Evolutionary conservation across 805 yeast species (phyloP), one percentile per base, ranked within the genome.

Genomic region (Starmerella davenportii): DNA sequence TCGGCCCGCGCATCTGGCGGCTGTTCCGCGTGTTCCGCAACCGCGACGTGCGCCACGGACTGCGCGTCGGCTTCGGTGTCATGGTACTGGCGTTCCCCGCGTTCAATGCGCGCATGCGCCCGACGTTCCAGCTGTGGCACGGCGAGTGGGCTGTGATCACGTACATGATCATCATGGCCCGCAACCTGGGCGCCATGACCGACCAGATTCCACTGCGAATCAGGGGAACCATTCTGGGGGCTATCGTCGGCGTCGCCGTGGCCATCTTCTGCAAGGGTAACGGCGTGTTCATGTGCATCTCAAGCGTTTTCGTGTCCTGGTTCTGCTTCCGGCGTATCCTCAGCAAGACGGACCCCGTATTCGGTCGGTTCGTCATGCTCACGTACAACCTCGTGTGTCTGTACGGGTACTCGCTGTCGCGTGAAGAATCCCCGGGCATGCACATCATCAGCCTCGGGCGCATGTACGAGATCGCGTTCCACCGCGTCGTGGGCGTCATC

Each of bases 91-190:
- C 84, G 0, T 47, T 69, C 0, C 72, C 81, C 39, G 92, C 92
- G 2, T 79, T 72, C 48, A 51, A 70, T 21, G 74, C 75, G 2
- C 51, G 53, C 11, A 70, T 82, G 0, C 62, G 74, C 37, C 61
- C 62, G 4, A 44, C 53, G 1, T 81, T 79, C 49, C 65, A 60
- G 35, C 65, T 62, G 31, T 79, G 81, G 82, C 59, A 85, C 45
- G 76, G 78, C 14, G 93, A 80, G 53, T 80, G 93, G 93, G 74
- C 82, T 0, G 57, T 80, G 29, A 79, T 78, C n/a, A 74, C 84
- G 0, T 80, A 72, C 48, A 74, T 80, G 48, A 76, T 80, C 39
- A 78, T 80, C 62, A 79, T 80, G 87, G 78, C 76, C 48, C 79
- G 79, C 50, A 76, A 85, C 1, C 60, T 79, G 4, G 93, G 93